Base-by-base conservation (phyloP, 371 early-diverging fungal genomes). In the Zopfochytrium polystomum region DNA sequence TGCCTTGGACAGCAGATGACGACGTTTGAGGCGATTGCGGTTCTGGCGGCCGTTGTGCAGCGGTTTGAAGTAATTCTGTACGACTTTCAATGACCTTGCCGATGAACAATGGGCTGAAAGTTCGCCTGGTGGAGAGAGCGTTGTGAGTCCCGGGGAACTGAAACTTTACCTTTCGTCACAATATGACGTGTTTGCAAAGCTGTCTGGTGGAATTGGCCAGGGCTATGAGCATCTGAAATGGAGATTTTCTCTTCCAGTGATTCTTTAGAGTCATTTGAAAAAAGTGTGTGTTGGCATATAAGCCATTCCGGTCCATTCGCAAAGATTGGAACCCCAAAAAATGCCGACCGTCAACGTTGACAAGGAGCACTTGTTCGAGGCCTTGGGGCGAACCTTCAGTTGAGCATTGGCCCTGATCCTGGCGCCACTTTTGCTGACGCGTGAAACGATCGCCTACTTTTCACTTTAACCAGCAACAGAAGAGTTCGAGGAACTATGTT, bases 401-500 rank as follows among this genome's bases (percentile, higher is more conserved):
- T 83, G 29, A 20, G 26, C 33, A 46, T 33, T 11, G 1, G 23
- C 9, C n/a, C 15, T 18, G 15, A 58, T 13, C 26, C 52, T 13
- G 63, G 34, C 9, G 33, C 25, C 31, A 13, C 32, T 65, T 13
- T 11, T n/a, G 30, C 22, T 9, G 52, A 52, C 34, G 52, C 34
- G 6, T 26, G 9, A 27, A 23, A 5, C 2, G 9, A n/a, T 26
- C 2, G 56, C 34, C 2, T 11, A 9, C 30, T 4, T 29, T 50
- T 13, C 45, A 22, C 54, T 26, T 22, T 20, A 6, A 22, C 1
- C 54, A 71, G 68, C 90, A 55, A 82, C 82, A 66, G 85, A 90
- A 46, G 92, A 93, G 66, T 95, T 98, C 81, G 87, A 91, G 71
- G 94, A 97, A 74, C 82, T 98, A 57, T 95, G 99, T 78, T 99